phyloP scores from a whole-genome alignment of 2,329 filamentous ascomycete genomes.

The Apiospora rasikravindrae region DNA sequence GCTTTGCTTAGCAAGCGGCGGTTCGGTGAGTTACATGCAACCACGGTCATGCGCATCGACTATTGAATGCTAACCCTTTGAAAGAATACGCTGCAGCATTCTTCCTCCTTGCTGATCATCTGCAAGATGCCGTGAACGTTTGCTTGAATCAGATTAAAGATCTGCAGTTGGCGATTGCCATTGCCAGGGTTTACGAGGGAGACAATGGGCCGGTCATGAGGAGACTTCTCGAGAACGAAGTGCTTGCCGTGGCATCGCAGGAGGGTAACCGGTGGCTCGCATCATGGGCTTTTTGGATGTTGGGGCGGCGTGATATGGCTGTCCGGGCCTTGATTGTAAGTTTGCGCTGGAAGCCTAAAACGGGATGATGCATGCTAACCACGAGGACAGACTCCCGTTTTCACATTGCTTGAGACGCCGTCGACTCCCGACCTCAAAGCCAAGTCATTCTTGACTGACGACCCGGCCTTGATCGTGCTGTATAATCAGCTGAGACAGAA shows the following conservation, averaged over 20 bases:
- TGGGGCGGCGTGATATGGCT: conserved; percentile 80
- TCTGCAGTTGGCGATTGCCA: conserved; percentile 85
- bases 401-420: conserved; percentile 72
- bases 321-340: conserved; percentile 81
- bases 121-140: conserved; percentile 85
- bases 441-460: conserved; percentile 84
- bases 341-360: background rate
- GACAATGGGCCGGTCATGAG: conserved; percentile 77
- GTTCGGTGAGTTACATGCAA: conserved; percentile 64
- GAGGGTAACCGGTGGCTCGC: conserved; percentile 93
- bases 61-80: conserved; percentile 48
- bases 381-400: conserved; percentile 70
- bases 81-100: conserved; percentile 93
- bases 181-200: conserved; percentile 86
- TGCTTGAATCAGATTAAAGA: conserved; percentile 88
- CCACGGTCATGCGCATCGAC: background rate
- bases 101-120: conserved; percentile 86
- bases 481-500: conserved; percentile 86
- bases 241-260: conserved; percentile 76
- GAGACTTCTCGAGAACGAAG: conserved; percentile 77
- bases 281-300: conserved; percentile 95
- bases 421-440: conserved; percentile 73
- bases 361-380: conserved; percentile 9
- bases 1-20: conserved; percentile 88
- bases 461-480: conserved; percentile 85